A percentile compares a stretch with the other conserved stretches of the same genome.
Evolutionary conservation across 306 rosid genomes (phyloP).

Genomic region (Prunus mume): DNA sequence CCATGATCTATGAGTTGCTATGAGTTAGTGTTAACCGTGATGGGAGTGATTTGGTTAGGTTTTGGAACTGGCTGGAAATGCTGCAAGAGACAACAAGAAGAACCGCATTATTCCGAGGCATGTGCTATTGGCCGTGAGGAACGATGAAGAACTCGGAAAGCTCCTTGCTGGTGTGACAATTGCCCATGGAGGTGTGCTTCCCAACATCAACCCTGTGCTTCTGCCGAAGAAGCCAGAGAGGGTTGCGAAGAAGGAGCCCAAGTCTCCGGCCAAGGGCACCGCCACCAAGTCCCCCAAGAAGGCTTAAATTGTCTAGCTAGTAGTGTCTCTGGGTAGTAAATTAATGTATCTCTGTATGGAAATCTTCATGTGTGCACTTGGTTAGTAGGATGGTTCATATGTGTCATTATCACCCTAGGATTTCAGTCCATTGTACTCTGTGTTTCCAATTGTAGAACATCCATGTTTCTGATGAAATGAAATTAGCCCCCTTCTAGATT

Average conservation of each 20-base stretch:
- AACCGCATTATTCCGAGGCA: slow-evolving; percentile 46
- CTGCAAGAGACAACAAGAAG: slow-evolving; percentile 51
- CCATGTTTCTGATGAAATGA: slow-evolving; percentile 14
- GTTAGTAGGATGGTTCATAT: slow-evolving; percentile 15
- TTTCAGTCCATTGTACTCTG: slow-evolving; percentile 1
- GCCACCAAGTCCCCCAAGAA: slow-evolving; percentile 35
- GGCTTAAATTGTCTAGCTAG: slow-evolving; percentile 2
- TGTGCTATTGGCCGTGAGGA: slow-evolving; percentile 46
- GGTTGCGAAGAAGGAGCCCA: slow-evolving; percentile 29
- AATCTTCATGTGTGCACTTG: background rate
- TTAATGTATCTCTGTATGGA: slow-evolving; percentile 9
- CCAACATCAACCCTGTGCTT: slow-evolving; percentile 43
- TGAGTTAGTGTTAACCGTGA: background rate
- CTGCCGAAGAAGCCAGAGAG: slow-evolving; percentile 35
- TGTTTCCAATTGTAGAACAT: background rate
- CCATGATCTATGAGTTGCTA: background rate
- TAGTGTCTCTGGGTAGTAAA: background rate
- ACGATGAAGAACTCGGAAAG: slow-evolving; percentile 52
- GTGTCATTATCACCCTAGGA: slow-evolving; percentile 6
- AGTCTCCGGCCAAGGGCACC: slow-evolving; percentile 34
- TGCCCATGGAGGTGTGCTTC: slow-evolving; percentile 46
- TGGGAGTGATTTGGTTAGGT: slow-evolving; percentile 27
- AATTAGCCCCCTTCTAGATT: background rate
- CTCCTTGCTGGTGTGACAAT: slow-evolving; percentile 51
- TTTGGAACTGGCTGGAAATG: slow-evolving; percentile 58